Conservation (phyloP, 2,329 filamentous ascomycete species). For the Aspergillus viridinutans region DNA sequence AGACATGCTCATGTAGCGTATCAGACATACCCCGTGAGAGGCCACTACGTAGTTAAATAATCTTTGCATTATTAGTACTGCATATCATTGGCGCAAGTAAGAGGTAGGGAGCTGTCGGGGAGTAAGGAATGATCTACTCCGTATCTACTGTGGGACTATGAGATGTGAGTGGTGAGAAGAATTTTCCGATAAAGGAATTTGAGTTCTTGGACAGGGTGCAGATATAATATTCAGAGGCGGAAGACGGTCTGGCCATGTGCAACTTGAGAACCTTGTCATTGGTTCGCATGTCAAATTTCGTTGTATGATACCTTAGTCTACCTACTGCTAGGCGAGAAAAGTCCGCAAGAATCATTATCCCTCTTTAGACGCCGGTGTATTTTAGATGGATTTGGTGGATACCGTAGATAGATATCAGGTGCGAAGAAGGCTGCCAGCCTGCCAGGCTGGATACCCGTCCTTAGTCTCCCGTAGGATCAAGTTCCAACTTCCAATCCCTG, state of each 20-base stretch:
- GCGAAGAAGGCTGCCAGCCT: neutral
- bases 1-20: neutral
- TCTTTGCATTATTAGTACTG: neutral
- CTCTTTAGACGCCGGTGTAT: slow-evolving; percentile 5
- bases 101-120: too few species aligned
- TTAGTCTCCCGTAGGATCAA: neutral
- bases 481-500: neutral
- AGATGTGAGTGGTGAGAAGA: neutral
- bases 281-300: neutral
- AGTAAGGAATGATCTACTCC: too few species aligned
- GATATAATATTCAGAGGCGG: too few species aligned
- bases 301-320: too few species aligned
- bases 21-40: neutral
- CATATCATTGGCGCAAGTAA: neutral
- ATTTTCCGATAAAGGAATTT: neutral
- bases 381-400: neutral
- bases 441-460: neutral
- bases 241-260: neutral
- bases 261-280: neutral
- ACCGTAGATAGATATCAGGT: too few species aligned
- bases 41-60: neutral
- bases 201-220: too few species aligned
- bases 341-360: slow-evolving; percentile 6
- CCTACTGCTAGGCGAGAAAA: neutral
- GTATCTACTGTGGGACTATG: too few species aligned